These are phyloP conservation scores for Penicillium robsamsonii DNA, from an alignment of 495 filamentous ascomycete genomes.

Conservation along the genomic window DNA sequence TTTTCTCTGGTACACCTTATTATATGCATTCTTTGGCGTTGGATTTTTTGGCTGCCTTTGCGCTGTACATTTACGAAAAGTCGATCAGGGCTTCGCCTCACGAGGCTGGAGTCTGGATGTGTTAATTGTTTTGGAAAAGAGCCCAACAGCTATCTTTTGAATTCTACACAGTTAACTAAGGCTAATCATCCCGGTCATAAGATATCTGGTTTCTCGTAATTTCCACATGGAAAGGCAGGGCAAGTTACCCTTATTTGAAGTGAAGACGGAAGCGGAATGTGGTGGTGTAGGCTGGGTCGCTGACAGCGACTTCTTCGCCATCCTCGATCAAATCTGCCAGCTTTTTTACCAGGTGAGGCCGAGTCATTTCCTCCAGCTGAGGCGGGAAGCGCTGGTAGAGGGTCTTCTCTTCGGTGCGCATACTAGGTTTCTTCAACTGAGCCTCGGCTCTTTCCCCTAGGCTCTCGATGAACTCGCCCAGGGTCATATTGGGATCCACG, in stretches of 20 bases:
- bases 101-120: constrained; percentile 39
- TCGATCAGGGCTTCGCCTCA: constrained; percentile 36
- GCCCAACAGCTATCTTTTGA: constrained; percentile 17
- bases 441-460: constrained; percentile 80
- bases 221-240: not conserved
- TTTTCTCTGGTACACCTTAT: constrained; percentile 21
- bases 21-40: constrained; percentile 51
- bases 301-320: constrained; percentile 75
- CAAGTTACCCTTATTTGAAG: constrained; percentile 30
- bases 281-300: constrained; percentile 75
- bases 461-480: constrained; percentile 83
- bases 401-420: constrained; percentile 76
- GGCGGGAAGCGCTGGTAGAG: constrained; percentile 86
- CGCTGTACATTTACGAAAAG: constrained; percentile 46
- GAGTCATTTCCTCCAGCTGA: constrained; percentile 75
- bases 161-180: constrained; percentile 25
- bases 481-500: constrained; percentile 67
- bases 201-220: constrained; percentile 4
- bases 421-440: constrained; percentile 84
- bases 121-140: constrained; percentile 20
- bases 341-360: constrained; percentile 77
- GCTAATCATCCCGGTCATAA: constrained; percentile 23
- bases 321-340: constrained; percentile 60
- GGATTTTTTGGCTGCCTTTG: constrained; percentile 34
- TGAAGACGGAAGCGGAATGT: constrained; percentile 67